Conservation (phyloP, 139 green algal species). For the Coelastrella sp. region DNA sequence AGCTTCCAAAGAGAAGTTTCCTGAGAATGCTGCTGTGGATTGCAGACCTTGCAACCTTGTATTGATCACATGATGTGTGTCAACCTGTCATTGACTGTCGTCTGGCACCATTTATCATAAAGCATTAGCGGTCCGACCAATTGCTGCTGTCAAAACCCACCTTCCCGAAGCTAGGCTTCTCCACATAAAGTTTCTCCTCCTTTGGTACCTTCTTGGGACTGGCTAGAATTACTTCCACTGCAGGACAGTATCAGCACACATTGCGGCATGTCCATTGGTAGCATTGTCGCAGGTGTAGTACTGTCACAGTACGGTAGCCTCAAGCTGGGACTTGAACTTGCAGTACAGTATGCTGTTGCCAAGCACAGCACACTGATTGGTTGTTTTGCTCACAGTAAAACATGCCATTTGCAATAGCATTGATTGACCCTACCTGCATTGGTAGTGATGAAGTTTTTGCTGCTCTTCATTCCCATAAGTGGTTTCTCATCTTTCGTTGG, state of each 20-base stretch:
- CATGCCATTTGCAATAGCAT: not conserved
- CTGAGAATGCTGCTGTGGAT: no score
- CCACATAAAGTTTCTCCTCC: slow-evolving; percentile 39
- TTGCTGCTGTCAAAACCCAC: not conserved
- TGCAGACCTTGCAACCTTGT: not conserved
- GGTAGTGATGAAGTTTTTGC: slow-evolving; percentile 85
- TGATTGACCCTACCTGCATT: slow-evolving; percentile 65
- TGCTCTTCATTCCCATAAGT: slow-evolving; percentile 73
- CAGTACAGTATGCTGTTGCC: no score
- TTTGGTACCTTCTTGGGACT: slow-evolving; percentile 29
- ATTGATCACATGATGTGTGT: no score
- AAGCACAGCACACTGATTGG: no score
- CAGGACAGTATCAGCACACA: not conserved
- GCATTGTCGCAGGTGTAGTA: no score
- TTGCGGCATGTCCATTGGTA: no score
- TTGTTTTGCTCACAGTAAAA: no score
- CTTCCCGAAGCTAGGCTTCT: slow-evolving; percentile 22
- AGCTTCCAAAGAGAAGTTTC: no score
- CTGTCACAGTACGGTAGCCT: no score
- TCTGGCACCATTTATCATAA: not conserved
- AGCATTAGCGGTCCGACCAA: not conserved
- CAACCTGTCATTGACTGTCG: no score
- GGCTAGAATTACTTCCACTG: slow-evolving; percentile 42
- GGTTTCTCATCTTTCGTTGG: slow-evolving; percentile 70
- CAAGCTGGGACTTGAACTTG: no score